Evolutionary conservation across 2,329 filamentous ascomycete species (phyloP), one percentile per base, ranked within the genome.

Genomic region (Dendrostoma leiphaemia): DNA sequence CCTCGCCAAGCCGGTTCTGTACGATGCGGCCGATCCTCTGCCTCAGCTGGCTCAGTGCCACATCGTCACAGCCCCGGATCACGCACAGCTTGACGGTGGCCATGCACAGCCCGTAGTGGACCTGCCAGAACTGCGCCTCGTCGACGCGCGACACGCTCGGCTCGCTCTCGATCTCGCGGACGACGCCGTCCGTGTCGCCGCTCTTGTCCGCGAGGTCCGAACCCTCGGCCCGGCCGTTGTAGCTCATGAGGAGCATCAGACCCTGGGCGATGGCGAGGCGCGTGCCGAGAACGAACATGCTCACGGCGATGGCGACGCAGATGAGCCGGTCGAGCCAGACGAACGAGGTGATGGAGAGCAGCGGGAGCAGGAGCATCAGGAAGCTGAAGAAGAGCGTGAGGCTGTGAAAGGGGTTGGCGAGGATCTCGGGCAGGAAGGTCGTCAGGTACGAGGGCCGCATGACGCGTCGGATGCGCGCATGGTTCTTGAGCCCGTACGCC

Each of bases 41-140:
- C 54, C 92, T 83, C 60, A 97, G 71, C 63, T 87, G 88, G 55
- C 80, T 79, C 56, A 95, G 74, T 6, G 86, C 82, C 13, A 87
- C 83, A 58, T 94, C 90, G 40, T 89, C 85, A 43, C 71, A 76
- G 4, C 86, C 87, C 59, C 73, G 76, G 4, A 74, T 69, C 24
- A 96, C 82, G 56, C 86, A 82, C 19, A 99, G 72, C 69, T 91
- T 95, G 61, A 99, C 70, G 67, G 95, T 97, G 8, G 94, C 94
- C 88, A 97, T 96, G 66, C 91, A 96, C 37, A 97, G 78, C 2
- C 93, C 92, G 68, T 97, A 97, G 71, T 99, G 94, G 13, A 97
- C 94, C 74, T 99, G 94, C 94, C 94, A 99, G 71, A 99, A 96
- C 67, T 91, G 86, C 2, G 92, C 93, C 65, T 97, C 92, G 54